Conservation (phyloP, 1,284 basidiomycete genomes). For the Cryptococcus maquisensis region DNA sequence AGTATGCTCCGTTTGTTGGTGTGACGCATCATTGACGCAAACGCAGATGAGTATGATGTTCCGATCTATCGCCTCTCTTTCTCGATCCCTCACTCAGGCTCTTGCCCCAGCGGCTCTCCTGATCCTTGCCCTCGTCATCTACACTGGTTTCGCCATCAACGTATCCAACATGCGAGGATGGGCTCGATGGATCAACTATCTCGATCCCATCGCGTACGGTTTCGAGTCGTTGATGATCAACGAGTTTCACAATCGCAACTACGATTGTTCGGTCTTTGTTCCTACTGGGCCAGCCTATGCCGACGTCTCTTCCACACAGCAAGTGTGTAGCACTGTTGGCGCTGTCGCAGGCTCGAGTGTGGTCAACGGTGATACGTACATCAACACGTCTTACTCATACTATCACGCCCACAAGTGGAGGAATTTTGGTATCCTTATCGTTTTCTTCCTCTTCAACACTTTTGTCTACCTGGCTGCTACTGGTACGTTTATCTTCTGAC, state of each 20-base stretch:
- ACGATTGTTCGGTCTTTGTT: constrained; percentile 43
- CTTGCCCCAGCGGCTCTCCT: constrained; percentile 45
- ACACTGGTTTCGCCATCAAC: constrained; percentile 51
- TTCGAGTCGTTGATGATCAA: constrained; percentile 54
- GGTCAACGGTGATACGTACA: constrained; percentile 56
- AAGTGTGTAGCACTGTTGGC: constrained; percentile 51
- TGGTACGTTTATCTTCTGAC: constrained; percentile 14
- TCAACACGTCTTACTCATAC: constrained; percentile 62
- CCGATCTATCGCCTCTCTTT: constrained; percentile 52
- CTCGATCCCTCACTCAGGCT: constrained; percentile 39
- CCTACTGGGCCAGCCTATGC: constrained; percentile 45
- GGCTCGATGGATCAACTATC: constrained; percentile 54
- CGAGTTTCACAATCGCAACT: constrained; percentile 50
- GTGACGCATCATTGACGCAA: no score
- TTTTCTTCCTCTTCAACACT: constrained; percentile 55
- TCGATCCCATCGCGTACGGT: constrained; percentile 51
- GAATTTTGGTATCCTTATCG: constrained; percentile 58
- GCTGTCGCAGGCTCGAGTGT: constrained; percentile 38
- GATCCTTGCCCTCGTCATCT: constrained; percentile 52
- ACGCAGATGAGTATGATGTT: constrained; percentile 50
- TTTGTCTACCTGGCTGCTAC: constrained; percentile 55
- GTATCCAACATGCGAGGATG: constrained; percentile 48
- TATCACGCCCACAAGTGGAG: constrained; percentile 62
- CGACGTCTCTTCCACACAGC: constrained; percentile 26
- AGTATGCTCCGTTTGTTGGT: constrained; percentile 28